Conservation (phyloP, 225 moss, liverwort and hornwort species). For the Lunularia cruciata region DNA sequence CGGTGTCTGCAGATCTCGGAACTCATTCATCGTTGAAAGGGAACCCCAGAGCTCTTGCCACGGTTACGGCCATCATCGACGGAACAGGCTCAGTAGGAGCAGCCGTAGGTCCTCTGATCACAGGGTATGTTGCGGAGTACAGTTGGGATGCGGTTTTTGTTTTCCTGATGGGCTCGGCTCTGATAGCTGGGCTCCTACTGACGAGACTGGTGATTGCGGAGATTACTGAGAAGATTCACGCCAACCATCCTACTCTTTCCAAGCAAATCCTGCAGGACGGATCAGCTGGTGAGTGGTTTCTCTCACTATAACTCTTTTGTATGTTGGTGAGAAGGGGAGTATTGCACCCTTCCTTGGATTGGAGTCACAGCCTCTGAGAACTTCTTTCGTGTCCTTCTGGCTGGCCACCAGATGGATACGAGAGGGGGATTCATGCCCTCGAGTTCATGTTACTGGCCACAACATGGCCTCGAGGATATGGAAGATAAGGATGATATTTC, state of each 20-base stretch:
- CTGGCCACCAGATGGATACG: constrained; percentile 21
- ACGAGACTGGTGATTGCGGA: constrained; percentile 72
- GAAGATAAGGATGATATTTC: not conserved
- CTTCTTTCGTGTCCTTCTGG: constrained; percentile 9
- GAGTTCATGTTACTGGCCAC: constrained; percentile 23
- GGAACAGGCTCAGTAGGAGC: constrained; percentile 95
- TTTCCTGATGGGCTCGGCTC: constrained; percentile 82
- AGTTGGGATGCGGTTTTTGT: constrained; percentile 82
- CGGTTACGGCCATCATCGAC: constrained; percentile 91
- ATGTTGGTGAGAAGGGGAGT: not conserved
- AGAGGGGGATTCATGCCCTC: not conserved
- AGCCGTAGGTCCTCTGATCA: constrained; percentile 82
- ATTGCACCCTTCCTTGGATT: not conserved
- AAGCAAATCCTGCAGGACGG: constrained; percentile 21
- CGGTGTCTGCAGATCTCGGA: constrained; percentile 95
- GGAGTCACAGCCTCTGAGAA: not conserved
- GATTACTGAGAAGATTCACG: constrained; percentile 55
- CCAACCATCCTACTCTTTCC: constrained; percentile 36
- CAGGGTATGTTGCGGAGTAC: constrained; percentile 71
- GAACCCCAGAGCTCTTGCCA: constrained; percentile 75
- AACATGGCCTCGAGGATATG: constrained; percentile 2
- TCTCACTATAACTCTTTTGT: not conserved
- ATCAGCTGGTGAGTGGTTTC: constrained; percentile 26
- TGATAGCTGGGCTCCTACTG: constrained; percentile 75
- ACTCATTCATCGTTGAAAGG: constrained; percentile 82